phyloP scores from a whole-genome alignment of 2,329 filamentous ascomycete species.

The Fusarium miscanthi region DNA sequence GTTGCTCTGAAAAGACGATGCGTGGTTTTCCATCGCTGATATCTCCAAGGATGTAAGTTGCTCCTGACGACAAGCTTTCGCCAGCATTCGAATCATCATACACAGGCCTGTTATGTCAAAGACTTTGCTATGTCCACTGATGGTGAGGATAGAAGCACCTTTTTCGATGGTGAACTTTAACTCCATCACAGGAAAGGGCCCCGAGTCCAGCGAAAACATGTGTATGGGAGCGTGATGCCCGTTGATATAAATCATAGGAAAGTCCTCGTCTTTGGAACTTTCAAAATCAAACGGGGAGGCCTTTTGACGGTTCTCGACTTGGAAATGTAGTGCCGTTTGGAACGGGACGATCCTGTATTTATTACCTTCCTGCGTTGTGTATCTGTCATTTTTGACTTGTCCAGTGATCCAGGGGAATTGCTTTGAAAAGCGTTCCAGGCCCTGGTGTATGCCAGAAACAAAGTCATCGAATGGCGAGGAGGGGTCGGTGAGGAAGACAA shows the following conservation, averaged over 20 bases:
- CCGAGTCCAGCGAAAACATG: background rate
- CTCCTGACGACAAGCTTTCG: background rate
- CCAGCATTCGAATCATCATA: background rate
- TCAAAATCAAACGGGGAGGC: background rate
- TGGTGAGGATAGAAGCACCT: background rate
- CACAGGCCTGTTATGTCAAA: background rate
- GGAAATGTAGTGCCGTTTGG: background rate
- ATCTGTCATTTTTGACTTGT: background rate
- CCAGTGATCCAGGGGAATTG: background rate
- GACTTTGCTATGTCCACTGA: background rate
- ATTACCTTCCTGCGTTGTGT: background rate
- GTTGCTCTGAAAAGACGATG: background rate
- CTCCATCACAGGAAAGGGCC: background rate
- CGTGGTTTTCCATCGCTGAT: background rate
- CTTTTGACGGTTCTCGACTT: background rate
- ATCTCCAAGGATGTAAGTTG: background rate
- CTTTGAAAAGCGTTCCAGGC: background rate
- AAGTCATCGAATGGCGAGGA: rapidly evolving
- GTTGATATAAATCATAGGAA: background rate
- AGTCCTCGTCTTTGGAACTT: background rate
- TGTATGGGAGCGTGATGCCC: background rate
- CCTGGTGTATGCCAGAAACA: background rate
- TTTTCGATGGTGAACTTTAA: background rate
- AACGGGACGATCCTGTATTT: background rate
- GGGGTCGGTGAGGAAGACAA: background rate